Base-by-base conservation (phyloP, 106 monocot species). In the Hemerocallis citrina region DNA sequence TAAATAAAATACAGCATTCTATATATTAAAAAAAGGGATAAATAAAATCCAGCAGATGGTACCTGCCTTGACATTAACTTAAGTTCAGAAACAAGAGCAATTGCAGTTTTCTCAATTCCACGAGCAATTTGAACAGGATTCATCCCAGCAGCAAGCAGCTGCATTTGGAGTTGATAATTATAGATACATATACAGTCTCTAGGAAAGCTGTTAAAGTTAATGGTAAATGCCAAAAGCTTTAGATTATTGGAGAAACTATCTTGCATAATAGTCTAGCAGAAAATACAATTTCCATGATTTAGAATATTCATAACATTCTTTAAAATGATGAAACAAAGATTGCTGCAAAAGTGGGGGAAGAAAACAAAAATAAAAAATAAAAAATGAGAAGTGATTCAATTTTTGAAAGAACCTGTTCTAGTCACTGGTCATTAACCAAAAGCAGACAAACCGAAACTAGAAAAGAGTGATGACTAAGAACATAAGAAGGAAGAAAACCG, bases 131-230 rank as follows among this genome's bases (percentile, higher is more conserved):
- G 88, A 21, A 92, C 76, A 52, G 92, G 92, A 74, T 85, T 92
- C 75, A 85, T 79, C 49, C 92, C 92, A 19, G 88, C 86, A 41
- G 81, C 77, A 52, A 92, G 75, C 46, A 92, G 88, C 92, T 92
- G 68, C 52, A 57, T 25, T 14, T 34, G 19, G 48, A 66, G 51
- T 51, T 55, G 25, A 52, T 39, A 13, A 68, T 34, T n/a, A n/a
- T n/a, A n/a, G n/a, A 19, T 49, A 36, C 4, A 54, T 45, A 55
- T 32, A 41, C 17, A 8, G 7, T 7, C 1, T 1, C 34, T 5
- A 56, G n/a, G 5, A 34, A 7, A 19, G 57, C 1, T 24, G 17
- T 5, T 19, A 22, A 59, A 22, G 43, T 15, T 15, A 50, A 50
- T 17, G 2, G 21, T 50, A 0, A 7, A 21, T 20, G 6, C 4